Conservation (phyloP, 495 filamentous ascomycete genomes). For the Aspergillus affinis region DNA sequence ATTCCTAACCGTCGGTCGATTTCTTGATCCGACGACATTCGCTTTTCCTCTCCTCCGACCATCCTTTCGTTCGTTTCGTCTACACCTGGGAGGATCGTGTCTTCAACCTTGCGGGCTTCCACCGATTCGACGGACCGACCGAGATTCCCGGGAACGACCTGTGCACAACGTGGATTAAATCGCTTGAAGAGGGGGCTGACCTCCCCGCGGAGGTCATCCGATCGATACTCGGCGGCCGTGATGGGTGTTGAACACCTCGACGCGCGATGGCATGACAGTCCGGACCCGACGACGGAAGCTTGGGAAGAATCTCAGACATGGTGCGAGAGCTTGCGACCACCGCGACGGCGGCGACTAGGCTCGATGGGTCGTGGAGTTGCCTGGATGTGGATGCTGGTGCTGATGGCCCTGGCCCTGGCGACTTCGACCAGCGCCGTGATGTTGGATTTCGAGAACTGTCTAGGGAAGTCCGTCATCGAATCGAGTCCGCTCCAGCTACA, state of each 20-base stretch:
- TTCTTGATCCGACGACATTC: neutral
- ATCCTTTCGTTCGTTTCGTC: neutral
- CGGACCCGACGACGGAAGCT: constrained; percentile 4
- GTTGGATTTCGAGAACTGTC: constrained; percentile 82
- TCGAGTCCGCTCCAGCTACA: constrained; percentile 63
- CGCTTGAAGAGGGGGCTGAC: constrained; percentile 42
- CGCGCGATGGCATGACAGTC: constrained; percentile 23
- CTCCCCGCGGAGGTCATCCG: constrained; percentile 51
- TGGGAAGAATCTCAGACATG: constrained; percentile 21
- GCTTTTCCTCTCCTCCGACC: neutral
- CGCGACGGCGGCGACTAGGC: constrained; percentile 19
- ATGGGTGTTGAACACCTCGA: constrained; percentile 32
- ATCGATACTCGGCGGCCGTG: constrained; percentile 28
- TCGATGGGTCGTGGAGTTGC: constrained; percentile 12
- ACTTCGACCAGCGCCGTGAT: constrained; percentile 52
- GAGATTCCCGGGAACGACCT: constrained; percentile 2
- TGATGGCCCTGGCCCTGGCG: constrained; percentile 24
- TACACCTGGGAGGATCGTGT: constrained; percentile 11
- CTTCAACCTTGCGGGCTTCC: neutral
- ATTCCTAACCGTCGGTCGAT: neutral
- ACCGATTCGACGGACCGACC: constrained; percentile 19
- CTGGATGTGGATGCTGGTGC: constrained; percentile 22
- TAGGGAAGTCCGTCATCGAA: constrained; percentile 57
- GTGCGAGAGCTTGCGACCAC: constrained; percentile 25
- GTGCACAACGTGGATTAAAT: constrained; percentile 46